Conservation (phyloP, 225 moss, liverwort and hornwort species). For the Sphagnum tenellum region DNA sequence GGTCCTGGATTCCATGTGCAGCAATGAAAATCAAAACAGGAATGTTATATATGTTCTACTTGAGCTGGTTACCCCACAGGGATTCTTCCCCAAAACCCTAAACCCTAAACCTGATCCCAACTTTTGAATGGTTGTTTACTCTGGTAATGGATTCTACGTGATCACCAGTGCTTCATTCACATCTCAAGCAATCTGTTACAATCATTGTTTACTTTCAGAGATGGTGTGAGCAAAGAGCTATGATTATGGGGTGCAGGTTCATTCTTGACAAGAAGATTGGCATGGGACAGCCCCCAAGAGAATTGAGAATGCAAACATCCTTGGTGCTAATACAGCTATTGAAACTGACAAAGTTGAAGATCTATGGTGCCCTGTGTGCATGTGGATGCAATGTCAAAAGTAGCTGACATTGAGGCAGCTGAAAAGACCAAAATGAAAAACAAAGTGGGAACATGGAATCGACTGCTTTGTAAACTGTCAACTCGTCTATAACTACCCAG, state of each 20-base stretch:
- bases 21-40: too few species aligned
- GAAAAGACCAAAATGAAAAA: slow-evolving; percentile 92
- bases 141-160: too few species aligned
- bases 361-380: slow-evolving; percentile 90
- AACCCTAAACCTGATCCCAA: too few species aligned
- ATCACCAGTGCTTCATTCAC: too few species aligned
- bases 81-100: too few species aligned
- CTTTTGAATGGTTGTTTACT: too few species aligned
- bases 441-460: slow-evolving; percentile 82
- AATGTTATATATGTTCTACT: too few species aligned
- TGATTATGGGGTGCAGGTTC: slow-evolving; percentile 36
- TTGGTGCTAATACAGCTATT: slow-evolving; percentile 96
- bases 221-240: too few species aligned
- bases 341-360: slow-evolving; percentile 92
- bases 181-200: too few species aligned
- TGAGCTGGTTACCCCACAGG: too few species aligned
- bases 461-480: slow-evolving; percentile 97
- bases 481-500: slow-evolving; percentile 91
- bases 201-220: too few species aligned
- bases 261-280: slow-evolving; percentile 98
- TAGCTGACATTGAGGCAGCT: slow-evolving; percentile 94
- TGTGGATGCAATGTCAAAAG: slow-evolving; percentile 98
- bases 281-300: slow-evolving; percentile 88
- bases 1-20: too few species aligned
- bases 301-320: slow-evolving; percentile 84